Conservation (phyloP, 257 asterid species). For the Apocynum venetum region DNA sequence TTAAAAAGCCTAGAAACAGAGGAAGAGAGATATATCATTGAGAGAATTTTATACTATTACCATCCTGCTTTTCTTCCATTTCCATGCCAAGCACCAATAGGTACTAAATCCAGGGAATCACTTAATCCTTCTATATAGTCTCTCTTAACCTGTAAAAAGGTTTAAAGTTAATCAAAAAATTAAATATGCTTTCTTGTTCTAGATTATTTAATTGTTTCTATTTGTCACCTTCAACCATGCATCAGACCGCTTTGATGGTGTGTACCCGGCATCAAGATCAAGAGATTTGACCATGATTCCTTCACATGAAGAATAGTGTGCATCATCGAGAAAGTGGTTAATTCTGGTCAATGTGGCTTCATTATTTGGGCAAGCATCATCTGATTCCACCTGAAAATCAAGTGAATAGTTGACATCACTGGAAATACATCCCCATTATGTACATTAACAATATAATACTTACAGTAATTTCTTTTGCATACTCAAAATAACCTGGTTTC, state of each 20-base stretch:
- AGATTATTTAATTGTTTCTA: slow-evolving; percentile 15
- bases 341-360: slow-evolving; percentile 62
- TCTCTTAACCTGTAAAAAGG: slow-evolving; percentile 62
- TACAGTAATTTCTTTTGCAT: slow-evolving; percentile 77
- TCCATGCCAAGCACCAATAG: slow-evolving; percentile 95
- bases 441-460: slow-evolving; percentile 19
- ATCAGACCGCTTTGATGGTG: slow-evolving; percentile 90
- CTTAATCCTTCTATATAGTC: slow-evolving; percentile 79
- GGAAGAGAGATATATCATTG: not conserved
- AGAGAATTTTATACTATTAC: slow-evolving; percentile 29
- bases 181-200: slow-evolving; percentile 6
- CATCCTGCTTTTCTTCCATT: slow-evolving; percentile 98
- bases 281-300: slow-evolving; percentile 89
- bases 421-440: slow-evolving; percentile 5
- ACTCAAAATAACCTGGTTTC: slow-evolving; percentile 71
- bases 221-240: slow-evolving; percentile 79
- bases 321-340: slow-evolving; percentile 58
- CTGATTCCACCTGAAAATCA: slow-evolving; percentile 53
- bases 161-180: slow-evolving; percentile 5
- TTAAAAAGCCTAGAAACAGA: not conserved
- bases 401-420: slow-evolving; percentile 16
- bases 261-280: slow-evolving; percentile 71
- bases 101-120: slow-evolving; percentile 92
- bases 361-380: slow-evolving; percentile 55
- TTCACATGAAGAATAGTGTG: slow-evolving; percentile 74